Evolutionary conservation across 2,329 filamentous ascomycete genomes (phyloP).

Genomic region (Pyrenophora graminea): DNA sequence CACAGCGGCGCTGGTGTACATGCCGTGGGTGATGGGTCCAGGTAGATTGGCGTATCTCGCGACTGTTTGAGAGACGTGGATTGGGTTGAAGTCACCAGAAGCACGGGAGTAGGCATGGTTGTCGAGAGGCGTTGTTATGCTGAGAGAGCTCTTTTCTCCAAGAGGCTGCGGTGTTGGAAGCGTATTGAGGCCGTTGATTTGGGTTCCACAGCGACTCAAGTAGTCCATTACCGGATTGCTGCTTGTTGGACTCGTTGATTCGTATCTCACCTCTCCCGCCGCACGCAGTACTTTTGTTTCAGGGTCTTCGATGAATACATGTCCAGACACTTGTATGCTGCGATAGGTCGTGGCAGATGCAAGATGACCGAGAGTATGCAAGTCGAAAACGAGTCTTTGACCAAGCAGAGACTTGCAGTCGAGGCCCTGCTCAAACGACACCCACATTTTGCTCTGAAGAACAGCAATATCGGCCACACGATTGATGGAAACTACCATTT

Average conservation of each 20-base stretch:
- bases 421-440: not conserved
- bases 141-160: not conserved
- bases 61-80: slow-evolving; percentile 47
- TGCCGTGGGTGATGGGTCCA: slow-evolving; percentile 50
- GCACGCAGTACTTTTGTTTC: not conserved
- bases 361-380: slow-evolving; percentile 1
- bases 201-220: not conserved
- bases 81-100: slow-evolving; percentile 50
- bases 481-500: slow-evolving; percentile 4
- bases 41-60: slow-evolving; percentile 44
- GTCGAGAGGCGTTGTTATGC: slow-evolving; percentile 6
- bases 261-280: not conserved
- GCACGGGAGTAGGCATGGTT: slow-evolving; percentile 34
- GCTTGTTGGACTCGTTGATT: not conserved
- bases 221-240: not conserved
- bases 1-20: slow-evolving; percentile 44
- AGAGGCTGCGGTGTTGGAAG: slow-evolving; percentile 1
- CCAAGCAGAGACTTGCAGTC: not conserved
- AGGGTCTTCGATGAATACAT: not conserved
- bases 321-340: not conserved
- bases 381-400: not conserved
- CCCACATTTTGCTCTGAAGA: not conserved
- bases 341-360: slow-evolving; percentile 1
- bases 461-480: slow-evolving; percentile 14
- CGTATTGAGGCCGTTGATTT: not conserved